phyloP scores from a whole-genome alignment of 345 rosid species.

The Chamaenerion angustifolium region DNA sequence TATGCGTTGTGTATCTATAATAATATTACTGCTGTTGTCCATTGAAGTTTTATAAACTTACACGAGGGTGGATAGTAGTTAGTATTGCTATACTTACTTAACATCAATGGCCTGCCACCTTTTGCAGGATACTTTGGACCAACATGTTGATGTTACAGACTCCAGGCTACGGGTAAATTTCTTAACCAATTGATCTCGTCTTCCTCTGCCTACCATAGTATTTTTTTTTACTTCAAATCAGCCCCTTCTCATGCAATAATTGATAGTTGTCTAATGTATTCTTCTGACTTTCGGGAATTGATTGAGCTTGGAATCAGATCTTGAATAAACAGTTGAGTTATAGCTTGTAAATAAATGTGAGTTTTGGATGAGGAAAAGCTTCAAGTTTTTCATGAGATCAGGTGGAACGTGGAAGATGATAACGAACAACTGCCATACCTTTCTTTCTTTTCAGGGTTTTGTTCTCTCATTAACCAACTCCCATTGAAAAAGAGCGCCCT shows the following conservation, averaged over 20 bases:
- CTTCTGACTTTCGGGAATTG: no score
- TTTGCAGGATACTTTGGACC: constrained; percentile 79
- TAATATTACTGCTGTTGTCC: background rate
- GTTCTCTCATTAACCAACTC: no score
- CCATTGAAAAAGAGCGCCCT: no score
- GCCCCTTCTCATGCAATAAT: background rate
- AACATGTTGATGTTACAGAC: constrained; percentile 80
- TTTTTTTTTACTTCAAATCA: background rate
- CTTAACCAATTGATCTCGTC: background rate
- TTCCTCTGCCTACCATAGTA: background rate
- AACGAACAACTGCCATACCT: no score
- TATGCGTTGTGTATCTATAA: constrained; percentile 12
- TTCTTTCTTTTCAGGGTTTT: no score
- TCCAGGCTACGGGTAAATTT: constrained; percentile 69
- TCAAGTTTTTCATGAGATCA: no score
- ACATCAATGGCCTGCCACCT: background rate
- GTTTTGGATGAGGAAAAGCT: no score
- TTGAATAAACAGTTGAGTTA: background rate
- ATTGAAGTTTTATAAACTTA: background rate
- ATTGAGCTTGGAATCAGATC: background rate
- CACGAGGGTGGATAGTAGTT: no score
- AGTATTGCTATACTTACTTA: no score
- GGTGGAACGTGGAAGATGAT: no score
- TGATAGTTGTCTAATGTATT: background rate
- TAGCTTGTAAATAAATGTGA: no score